A percentile compares a stretch with the other conserved stretches of the same genome.
These are phyloP conservation scores for Metschnikowia orientalis DNA, from an alignment of 805 yeast genomes.

Conservation along the genomic window DNA sequence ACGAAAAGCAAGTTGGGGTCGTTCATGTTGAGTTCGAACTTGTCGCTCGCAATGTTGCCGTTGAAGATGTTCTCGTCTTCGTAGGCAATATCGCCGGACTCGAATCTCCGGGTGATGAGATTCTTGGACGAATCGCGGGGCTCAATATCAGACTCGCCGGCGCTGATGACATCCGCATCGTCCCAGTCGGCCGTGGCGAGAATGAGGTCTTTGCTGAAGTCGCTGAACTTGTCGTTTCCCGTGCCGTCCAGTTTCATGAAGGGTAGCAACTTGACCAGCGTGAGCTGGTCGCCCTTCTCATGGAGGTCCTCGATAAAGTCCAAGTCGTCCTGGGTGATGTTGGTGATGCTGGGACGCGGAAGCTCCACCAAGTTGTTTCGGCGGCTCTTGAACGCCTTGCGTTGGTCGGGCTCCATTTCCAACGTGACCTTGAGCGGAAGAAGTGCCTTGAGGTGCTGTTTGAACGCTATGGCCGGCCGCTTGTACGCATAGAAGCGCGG, in stretches of 20 bases:
- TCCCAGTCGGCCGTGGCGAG: conserved; percentile 79
- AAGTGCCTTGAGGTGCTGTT: conserved; percentile 37
- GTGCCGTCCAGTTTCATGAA: conserved; percentile 32
- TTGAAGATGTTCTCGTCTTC: conserved; percentile 73
- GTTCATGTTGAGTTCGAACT: conserved; percentile 70
- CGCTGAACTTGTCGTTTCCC: conserved; percentile 35
- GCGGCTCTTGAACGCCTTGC: conserved; percentile 44
- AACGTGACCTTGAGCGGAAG: conserved; percentile 57
- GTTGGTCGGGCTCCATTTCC: conserved; percentile 61
- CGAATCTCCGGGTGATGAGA: conserved; percentile 8
- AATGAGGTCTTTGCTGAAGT: conserved; percentile 51
- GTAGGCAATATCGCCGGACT: conserved; percentile 37
- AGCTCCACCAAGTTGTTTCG: conserved; percentile 9
- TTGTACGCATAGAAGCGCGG: conserved; percentile 54
- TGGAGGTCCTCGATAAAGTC: conserved; percentile 27
- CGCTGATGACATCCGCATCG: conserved; percentile 57
- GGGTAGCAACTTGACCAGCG: conserved; percentile 23
- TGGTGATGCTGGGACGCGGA: conserved; percentile 9
- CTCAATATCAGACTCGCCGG: conserved; percentile 26
- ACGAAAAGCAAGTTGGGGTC: conserved; percentile 77
- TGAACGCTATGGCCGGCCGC: conserved; percentile 41
- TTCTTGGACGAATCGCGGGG: background rate
- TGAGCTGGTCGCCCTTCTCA: conserved; percentile 16
- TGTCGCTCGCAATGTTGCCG: conserved; percentile 47
- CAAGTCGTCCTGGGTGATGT: conserved; percentile 31